Percentiles rank a stretch among this genome's conserved stretches.
Evolutionary conservation across 768 basidiomycete species (phyloP).

Genomic region (Lyophyllum semitale): DNA sequence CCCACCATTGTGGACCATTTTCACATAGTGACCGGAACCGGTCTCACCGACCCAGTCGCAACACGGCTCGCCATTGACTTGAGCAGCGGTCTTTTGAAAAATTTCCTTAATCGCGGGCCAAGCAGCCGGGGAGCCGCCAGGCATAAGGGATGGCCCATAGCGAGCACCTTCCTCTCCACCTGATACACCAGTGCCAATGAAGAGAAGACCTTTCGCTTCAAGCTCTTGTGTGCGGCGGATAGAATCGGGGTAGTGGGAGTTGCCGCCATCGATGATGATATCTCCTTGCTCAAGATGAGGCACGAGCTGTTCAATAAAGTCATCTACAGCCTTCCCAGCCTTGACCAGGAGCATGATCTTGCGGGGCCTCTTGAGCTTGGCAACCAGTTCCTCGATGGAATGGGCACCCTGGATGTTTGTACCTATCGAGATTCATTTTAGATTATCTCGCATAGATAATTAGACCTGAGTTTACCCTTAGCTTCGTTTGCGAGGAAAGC

Average conservation of each 20-base stretch:
- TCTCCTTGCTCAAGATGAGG: constrained; percentile 94
- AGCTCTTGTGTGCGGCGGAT: constrained; percentile 93
- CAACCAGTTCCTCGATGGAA: constrained; percentile 85
- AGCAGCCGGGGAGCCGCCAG: constrained; percentile 90
- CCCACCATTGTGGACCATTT: constrained; percentile 98
- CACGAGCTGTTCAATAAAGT: constrained; percentile 87
- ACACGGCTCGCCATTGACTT: constrained; percentile 93
- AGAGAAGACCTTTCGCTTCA: constrained; percentile 92
- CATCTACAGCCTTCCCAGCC: constrained; percentile 94
- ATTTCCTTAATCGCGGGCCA: constrained; percentile 98
- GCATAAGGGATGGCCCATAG: constrained; percentile 97
- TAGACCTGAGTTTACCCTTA: constrained; percentile 66
- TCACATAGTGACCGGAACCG: constrained; percentile 97
- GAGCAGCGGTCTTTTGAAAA: constrained; percentile 97
- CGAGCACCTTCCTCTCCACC: constrained; percentile 99
- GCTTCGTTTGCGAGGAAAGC: constrained; percentile 95
- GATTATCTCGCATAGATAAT: constrained; percentile 19
- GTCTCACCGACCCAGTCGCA: constrained; percentile 99
- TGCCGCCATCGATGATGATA: constrained; percentile 99
- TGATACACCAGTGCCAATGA: constrained; percentile 98
- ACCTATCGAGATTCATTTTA: constrained; percentile 47
- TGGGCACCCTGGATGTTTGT: constrained; percentile 95
- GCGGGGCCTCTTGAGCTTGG: constrained; percentile 93
- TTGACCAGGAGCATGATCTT: constrained; percentile 99
- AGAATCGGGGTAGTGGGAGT: constrained; percentile 98